Conservation (phyloP, 2,329 filamentous ascomycete genomes). For the Sphaerulina musiva region DNA sequence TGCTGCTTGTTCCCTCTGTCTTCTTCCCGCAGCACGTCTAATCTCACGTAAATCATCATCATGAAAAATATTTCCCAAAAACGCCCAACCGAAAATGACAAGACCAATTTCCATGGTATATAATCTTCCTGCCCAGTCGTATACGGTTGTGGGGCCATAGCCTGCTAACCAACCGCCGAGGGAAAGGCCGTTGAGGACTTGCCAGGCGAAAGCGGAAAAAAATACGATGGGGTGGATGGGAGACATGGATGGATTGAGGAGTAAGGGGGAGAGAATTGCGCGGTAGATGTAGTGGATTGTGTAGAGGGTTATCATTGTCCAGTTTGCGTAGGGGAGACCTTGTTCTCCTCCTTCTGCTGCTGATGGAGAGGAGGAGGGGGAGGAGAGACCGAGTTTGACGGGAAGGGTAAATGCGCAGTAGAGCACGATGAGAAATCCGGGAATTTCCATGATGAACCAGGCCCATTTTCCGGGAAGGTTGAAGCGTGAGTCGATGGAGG, state of each 20-base stretch:
- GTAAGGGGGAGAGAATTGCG: slow-evolving; percentile 71
- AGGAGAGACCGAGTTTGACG: slow-evolving; percentile 46
- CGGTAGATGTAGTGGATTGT: slow-evolving; percentile 87
- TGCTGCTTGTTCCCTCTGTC: slow-evolving; percentile 47
- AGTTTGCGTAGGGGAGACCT: slow-evolving; percentile 66
- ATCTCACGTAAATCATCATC: slow-evolving; percentile 88
- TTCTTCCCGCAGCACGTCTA: slow-evolving; percentile 59
- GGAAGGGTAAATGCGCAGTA: slow-evolving; percentile 72
- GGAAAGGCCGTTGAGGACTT: slow-evolving; percentile 70
- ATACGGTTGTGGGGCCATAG: slow-evolving; percentile 61
- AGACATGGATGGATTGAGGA: slow-evolving; percentile 82
- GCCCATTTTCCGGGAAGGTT: slow-evolving; percentile 85
- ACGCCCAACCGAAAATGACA: slow-evolving; percentile 66
- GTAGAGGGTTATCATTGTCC: slow-evolving; percentile 64
- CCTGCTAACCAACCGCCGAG: slow-evolving; percentile 77
- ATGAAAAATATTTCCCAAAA: slow-evolving; percentile 77
- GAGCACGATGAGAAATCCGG: slow-evolving; percentile 67
- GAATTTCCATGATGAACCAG: slow-evolving; percentile 83
- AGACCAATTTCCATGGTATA: slow-evolving; percentile 56
- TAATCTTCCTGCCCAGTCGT: slow-evolving; percentile 45
- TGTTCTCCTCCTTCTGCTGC: slow-evolving; percentile 13
- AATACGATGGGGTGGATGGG: slow-evolving; percentile 71
- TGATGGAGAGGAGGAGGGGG: too few relatives aligned
- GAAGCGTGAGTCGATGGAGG: slow-evolving; percentile 63
- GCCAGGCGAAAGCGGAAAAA: slow-evolving; percentile 61